Conservation (phyloP, 805 yeast species). For the Pichia heedii region DNA sequence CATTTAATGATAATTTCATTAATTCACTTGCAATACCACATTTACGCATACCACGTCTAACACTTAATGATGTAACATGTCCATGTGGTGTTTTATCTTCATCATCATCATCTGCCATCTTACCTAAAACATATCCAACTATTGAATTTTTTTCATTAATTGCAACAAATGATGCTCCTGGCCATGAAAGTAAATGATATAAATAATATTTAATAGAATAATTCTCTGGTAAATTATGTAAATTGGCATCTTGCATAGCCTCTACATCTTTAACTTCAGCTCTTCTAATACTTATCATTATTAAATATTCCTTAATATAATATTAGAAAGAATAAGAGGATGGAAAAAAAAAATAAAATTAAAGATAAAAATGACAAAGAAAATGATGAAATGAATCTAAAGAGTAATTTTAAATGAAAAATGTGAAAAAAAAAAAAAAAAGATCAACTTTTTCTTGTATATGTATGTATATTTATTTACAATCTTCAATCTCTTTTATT, state of each 20-base stretch:
- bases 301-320: too few species aligned
- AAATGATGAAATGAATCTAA: not conserved
- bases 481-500: too few species aligned
- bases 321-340: too few species aligned
- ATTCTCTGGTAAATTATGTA: slow-evolving; percentile 90
- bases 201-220: slow-evolving; percentile 86
- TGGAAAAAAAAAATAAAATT: too few species aligned
- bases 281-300: slow-evolving; percentile 63
- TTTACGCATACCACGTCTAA: slow-evolving; percentile 90
- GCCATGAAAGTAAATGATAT: slow-evolving; percentile 94
- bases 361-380: too few species aligned
- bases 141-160: slow-evolving; percentile 69
- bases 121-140: slow-evolving; percentile 93
- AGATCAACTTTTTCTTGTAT: too few species aligned
- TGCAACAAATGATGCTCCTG: slow-evolving; percentile 94
- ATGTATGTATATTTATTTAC: too few species aligned
- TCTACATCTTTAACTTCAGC: slow-evolving; percentile 83
- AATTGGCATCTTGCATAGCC: slow-evolving; percentile 92
- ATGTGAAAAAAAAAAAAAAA: too few species aligned
- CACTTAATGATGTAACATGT: slow-evolving; percentile 88
- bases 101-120: slow-evolving; percentile 78
- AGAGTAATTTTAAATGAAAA: not conserved
- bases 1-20: slow-evolving; percentile 73
- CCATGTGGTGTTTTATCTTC: slow-evolving; percentile 75
- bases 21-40: slow-evolving; percentile 90